Base-by-base conservation (phyloP, 768 basidiomycete genomes). In the Russula griseocarnosa region DNA sequence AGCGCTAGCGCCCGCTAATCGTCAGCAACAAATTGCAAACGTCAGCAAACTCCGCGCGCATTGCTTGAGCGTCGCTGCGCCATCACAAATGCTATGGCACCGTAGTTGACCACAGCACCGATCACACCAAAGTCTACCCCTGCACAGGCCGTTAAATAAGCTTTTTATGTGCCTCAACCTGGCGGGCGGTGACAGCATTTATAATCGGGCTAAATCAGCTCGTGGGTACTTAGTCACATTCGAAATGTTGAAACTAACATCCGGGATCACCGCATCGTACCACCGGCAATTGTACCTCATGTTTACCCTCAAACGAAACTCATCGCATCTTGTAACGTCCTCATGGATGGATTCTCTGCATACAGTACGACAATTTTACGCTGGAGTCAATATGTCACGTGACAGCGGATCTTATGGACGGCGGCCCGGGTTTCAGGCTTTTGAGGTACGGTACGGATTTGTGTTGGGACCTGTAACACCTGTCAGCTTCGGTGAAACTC, bases 401-500 rank as follows among this genome's bases (percentile, higher is more conserved):
- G 16, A 22, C 20, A n/a, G 18, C 22, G n/a, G n/a, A n/a, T n/a
- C 22, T 24, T 1, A 34, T 34, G 10, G 36, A 28, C 5, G 9
- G n/a, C n/a, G n/a, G n/a, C n/a, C n/a, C n/a, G n/a, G 3, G 57
- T 63, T 49, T 49, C 62, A 58, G 26, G 28, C 28, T 6, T 30
- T 30, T 30, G 18, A 34, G 30, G 30, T 55, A 61, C n/a, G n/a
- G n/a, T n/a, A n/a, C 34, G 32, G 36, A 26, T 34, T 38, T 4
- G 16, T 14, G 1, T 6, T 30, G 7, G 30, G 3, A 1, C 30
- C 30, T 30, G 30, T 34, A 13, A 11, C 22, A 16, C 16, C 7
- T 5, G n/a, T 24, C 52, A 34, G 13, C 10, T 40, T 36, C 16
- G 46, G 36, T 24, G 56, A 58, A 61, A 30, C 62, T 5, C 30